Conservation (phyloP, 371 early-diverging fungal genomes). For the Fennellomyces sp. region DNA sequence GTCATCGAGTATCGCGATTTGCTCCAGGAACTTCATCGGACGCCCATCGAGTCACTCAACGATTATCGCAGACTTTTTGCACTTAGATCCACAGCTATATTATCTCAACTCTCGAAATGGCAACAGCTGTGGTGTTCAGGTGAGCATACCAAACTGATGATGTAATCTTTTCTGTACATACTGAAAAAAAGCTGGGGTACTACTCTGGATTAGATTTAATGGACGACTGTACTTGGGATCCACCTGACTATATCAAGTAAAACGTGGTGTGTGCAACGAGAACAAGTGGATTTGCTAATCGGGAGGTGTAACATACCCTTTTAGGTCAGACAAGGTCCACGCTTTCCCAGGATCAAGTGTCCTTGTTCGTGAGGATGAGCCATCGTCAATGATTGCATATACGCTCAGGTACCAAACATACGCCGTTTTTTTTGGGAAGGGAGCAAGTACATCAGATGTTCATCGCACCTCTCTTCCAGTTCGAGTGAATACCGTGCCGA, state of each 20-base stretch:
- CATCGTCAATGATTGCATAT: slow-evolving; percentile 89
- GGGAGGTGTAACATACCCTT: too few species aligned
- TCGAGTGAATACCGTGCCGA: slow-evolving; percentile 17
- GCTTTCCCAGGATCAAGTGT: slow-evolving; percentile 82
- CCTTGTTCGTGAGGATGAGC: slow-evolving; percentile 91
- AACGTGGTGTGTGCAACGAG: not conserved
- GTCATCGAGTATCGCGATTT: slow-evolving; percentile 25
- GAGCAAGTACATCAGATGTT: not conserved
- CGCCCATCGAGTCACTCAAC: slow-evolving; percentile 30
- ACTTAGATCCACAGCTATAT: slow-evolving; percentile 16
- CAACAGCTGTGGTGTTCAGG: slow-evolving; percentile 24
- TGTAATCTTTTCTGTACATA: too few species aligned
- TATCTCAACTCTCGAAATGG: slow-evolving; percentile 37
- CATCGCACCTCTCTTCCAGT: not conserved
- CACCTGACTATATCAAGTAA: slow-evolving; percentile 37
- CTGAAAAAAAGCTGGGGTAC: not conserved
- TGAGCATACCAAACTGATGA: too few species aligned
- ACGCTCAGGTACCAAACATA: slow-evolving; percentile 61
- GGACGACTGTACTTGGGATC: slow-evolving; percentile 31
- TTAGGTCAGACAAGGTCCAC: slow-evolving; percentile 55
- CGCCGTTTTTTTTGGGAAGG: not conserved
- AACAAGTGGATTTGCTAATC: not conserved
- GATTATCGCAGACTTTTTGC: slow-evolving; percentile 44
- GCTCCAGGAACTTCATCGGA: slow-evolving; percentile 14
- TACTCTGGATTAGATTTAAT: slow-evolving; percentile 16